Conservation (phyloP, 768 basidiomycete genomes). For the Mycena leptocephala region DNA sequence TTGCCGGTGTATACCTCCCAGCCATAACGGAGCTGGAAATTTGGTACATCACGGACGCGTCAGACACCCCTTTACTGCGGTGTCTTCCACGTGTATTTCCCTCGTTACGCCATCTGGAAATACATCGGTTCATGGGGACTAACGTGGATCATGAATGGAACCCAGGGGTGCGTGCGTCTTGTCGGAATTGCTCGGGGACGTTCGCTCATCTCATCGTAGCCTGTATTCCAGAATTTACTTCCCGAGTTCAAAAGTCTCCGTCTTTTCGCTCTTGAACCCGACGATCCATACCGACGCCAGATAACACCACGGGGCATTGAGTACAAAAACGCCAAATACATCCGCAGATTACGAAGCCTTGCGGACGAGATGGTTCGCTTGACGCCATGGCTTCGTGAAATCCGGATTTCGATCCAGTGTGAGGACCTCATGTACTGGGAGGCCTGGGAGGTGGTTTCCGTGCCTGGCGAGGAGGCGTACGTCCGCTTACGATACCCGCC, state of each 20-base stretch:
- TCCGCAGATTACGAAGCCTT: no score
- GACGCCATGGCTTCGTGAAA: no score
- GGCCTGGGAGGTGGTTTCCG: no score
- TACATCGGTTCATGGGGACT: not conserved
- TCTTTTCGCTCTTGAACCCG: not conserved
- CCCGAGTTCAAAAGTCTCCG: not conserved
- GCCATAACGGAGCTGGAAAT: not conserved
- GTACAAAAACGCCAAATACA: no score
- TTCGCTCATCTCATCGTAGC: not conserved
- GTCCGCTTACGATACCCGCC: no score
- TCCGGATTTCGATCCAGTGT: no score
- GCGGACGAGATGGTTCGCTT: no score
- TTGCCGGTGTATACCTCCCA: not conserved
- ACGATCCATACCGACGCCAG: not conserved
- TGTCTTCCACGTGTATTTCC: not conserved
- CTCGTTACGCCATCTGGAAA: not conserved
- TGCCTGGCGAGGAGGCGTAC: no score
- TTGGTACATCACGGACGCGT: not conserved
- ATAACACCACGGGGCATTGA: no score
- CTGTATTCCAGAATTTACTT: not conserved
- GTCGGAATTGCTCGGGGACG: no score
- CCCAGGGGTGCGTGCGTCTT: not conserved
- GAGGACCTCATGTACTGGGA: no score
- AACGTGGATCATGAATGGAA: not conserved
- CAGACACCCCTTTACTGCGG: not conserved